Base-by-base conservation (phyloP, 148 eudicot species). In the Vaccinium macrocarpon region DNA sequence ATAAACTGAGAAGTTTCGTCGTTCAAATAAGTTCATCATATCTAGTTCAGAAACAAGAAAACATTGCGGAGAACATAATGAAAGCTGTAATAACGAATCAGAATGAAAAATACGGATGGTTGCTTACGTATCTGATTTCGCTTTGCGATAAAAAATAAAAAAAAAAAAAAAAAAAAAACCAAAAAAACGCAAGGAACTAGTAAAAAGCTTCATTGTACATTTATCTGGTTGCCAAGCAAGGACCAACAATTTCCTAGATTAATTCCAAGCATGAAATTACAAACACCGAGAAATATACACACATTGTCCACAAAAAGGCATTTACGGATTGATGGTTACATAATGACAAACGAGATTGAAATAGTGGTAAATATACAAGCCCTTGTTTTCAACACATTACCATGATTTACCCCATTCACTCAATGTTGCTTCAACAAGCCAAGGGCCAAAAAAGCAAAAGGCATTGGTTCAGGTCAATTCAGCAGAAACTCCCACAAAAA, bases 151-250 rank as follows among this genome's bases (percentile, higher is more conserved):
- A n/a, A 35, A n/a, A n/a, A n/a, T n/a, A n/a, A n/a, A n/a, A n/a
- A n/a, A n/a, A n/a, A n/a, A n/a, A n/a, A n/a, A n/a, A n/a, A n/a
- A n/a, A n/a, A n/a, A 57, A 4, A 18, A 0, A 3, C 5, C 0
- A 61, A 18, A 19, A 18, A 72, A 15, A 71, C 48, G 5, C 19
- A 35, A 71, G 48, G 19, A 49, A 50, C 27, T 25, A 32, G 35
- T 32, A 77, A 77, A 77, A 77, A 77, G 56, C 35, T 12, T 50
- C 57, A 77, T 71, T 71, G 15, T 14, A 71, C 27, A 49, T 77
- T n/a, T 77, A 77, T 10, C 25, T 49, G 18, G 35, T 77, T 52
- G 52, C 80, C 19, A 77, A 42, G 5, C 35, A 77, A 25, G 57
- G 59, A 50, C 6, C n/a, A n/a, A n/a, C 21, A 50, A 78, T 6